Conservation (phyloP, 768 basidiomycete genomes). For the Lactarius pseudohatsudake region DNA sequence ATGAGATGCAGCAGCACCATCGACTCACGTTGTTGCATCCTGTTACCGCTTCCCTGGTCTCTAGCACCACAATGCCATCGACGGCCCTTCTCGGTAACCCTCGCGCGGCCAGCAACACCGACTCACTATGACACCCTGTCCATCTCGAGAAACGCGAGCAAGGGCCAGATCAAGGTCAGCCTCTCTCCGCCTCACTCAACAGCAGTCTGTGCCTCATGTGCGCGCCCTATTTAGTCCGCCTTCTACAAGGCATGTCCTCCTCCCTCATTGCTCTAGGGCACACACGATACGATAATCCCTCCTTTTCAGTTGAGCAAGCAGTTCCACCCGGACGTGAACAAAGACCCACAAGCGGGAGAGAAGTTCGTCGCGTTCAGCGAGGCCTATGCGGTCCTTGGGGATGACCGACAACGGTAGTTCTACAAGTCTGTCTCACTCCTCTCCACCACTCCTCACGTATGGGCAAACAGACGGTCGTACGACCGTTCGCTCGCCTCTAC, state of each 20-base stretch:
- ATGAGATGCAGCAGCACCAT: not conserved
- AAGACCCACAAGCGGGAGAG: conserved; percentile 40
- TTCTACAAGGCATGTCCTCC: conserved; percentile 42
- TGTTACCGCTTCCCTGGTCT: not conserved
- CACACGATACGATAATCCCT: no score
- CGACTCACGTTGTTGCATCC: conserved; percentile 5
- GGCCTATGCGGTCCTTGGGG: conserved; percentile 46
- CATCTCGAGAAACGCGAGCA: conserved; percentile 38
- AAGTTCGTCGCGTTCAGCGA: conserved; percentile 49
- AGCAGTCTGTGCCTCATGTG: not conserved
- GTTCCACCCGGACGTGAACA: conserved; percentile 47
- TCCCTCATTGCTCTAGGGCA: no score
- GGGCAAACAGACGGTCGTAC: conserved; percentile 35
- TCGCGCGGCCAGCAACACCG: conserved; percentile 6
- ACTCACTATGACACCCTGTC: conserved; percentile 40
- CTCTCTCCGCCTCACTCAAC: not conserved
- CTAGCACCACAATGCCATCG: not conserved
- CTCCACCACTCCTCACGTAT: not conserved
- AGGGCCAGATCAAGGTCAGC: conserved; percentile 39
- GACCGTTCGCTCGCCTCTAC: conserved; percentile 34
- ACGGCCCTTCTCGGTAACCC: conserved; percentile 16
- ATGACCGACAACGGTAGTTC: conserved; percentile 46
- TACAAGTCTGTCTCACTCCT: not conserved
- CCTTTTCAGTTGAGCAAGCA: conserved; percentile 48
- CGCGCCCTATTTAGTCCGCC: conserved; percentile 33